Evolutionary conservation across 805 yeast species (phyloP), one percentile per base, ranked within the genome.

Genomic region (Sporopachydermia lactativora): DNA sequence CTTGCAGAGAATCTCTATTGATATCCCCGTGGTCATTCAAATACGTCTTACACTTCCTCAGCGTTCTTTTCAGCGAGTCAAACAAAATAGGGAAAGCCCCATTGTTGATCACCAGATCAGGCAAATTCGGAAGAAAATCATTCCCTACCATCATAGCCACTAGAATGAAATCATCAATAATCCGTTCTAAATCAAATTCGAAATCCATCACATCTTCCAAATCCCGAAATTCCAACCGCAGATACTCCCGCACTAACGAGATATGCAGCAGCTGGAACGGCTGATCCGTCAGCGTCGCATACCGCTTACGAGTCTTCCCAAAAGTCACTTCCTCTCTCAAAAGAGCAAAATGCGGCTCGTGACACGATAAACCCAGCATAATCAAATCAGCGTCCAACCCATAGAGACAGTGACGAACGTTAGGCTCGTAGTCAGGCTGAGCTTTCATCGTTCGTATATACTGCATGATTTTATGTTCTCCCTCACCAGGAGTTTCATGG

Each of bases 401-500:
- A 58, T 89, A 89, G 39, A 89, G 75, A 67, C 96, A 89, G 55
- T 89, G 97, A 58, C 95, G 77, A 14, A 80, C 68, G 57, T 89
- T 83, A 39, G 86, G 75, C 53, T 84, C 70, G 53, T 82, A 83
- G 39, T 66, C 76, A 0, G 73, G 69, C 52, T 77, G 79, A n/a
- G 88, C 72, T 57, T 82, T 81, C 61, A 77, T 70, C 36, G 73
- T 64, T 61, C 96, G 76, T 48, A 89, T 85, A 52, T 74, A 85
- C 51, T 84, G 84, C 96, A 88, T 89, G 49, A 89, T 86, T 55
- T 89, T 89, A 62, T 89, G 97, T 63, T 89, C 97, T 61, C 97
- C 97, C 66, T 89, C 97, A 50, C 97, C 97, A 3, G 97, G 97
- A 15, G 84, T 96, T 58, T 88, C 95, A 52, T 85, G 96, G 31